phyloP scores from a whole-genome alignment of 345 rosid species.

The Corchorus capsularis region DNA sequence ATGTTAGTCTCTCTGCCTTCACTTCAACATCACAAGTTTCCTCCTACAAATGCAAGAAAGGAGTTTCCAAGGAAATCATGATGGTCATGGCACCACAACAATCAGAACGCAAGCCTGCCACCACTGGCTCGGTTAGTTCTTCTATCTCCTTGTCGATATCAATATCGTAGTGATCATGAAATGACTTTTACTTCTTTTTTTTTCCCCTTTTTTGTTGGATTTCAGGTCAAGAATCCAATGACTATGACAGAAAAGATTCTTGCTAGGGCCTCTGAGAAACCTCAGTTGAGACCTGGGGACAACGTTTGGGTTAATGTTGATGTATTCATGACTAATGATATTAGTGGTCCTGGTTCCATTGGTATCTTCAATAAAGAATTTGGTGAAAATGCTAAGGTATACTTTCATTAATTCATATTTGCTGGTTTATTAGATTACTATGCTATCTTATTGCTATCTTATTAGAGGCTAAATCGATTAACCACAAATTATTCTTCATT shows the following conservation, averaged over 20 bases:
- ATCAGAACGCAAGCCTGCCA: constrained; percentile 63
- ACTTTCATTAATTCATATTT: too few relatives aligned
- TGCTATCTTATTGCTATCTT: not conserved
- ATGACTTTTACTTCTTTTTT: not conserved
- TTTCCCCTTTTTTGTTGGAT: not conserved
- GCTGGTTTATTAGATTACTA: not conserved
- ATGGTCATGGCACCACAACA: constrained; percentile 79
- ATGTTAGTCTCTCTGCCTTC: constrained; percentile 47
- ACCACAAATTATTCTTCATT: not conserved
- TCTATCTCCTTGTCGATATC: constrained; percentile 9
- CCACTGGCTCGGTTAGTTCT: constrained; percentile 69
- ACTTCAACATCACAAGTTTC: constrained; percentile 44
- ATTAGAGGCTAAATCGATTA: not conserved
- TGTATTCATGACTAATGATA: constrained; percentile 93
- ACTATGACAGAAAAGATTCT: constrained; percentile 95
- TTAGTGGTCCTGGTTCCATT: constrained; percentile 90
- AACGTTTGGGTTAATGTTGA: constrained; percentile 93
- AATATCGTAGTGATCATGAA: not conserved
- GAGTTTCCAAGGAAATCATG: constrained; percentile 56
- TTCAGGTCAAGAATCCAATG: constrained; percentile 84
- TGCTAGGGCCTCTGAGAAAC: constrained; percentile 73
- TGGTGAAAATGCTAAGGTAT: constrained; percentile 82
- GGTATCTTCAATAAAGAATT: constrained; percentile 90
- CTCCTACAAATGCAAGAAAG: constrained; percentile 51
- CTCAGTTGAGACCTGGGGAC: constrained; percentile 75